These are phyloP conservation scores for Xylona heveae DNA, from an alignment of 495 filamentous ascomycete species.

Conservation along the genomic window DNA sequence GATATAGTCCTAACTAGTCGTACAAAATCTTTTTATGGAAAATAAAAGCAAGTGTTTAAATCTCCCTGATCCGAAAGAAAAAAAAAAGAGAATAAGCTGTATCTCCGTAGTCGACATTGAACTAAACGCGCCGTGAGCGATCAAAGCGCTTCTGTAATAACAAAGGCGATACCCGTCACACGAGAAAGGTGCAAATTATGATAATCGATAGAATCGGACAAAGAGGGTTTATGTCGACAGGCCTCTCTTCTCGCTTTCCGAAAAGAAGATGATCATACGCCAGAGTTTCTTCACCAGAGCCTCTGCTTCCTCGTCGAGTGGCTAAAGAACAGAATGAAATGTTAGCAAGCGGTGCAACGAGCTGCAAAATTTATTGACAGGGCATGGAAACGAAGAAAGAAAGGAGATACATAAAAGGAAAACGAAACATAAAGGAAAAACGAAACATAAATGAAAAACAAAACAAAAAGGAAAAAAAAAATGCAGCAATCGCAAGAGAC, in stretches of 20 bases:
- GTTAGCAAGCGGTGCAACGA: slow-evolving; percentile 14
- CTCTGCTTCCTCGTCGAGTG: slow-evolving; percentile 86
- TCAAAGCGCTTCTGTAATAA: too few species aligned
- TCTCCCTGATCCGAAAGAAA: too few species aligned
- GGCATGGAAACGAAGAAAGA: slow-evolving; percentile 5
- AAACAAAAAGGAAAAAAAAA: neutral
- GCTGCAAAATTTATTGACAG: slow-evolving; percentile 1
- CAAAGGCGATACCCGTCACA: too few species aligned
- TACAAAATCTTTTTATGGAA: too few species aligned
- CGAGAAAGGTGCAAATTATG: too few species aligned
- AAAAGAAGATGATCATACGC: slow-evolving; percentile 98
- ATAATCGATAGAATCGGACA: too few species aligned
- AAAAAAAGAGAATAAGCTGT: too few species aligned
- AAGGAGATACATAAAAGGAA: slow-evolving; percentile 1
- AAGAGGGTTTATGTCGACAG: slow-evolving; percentile 50
- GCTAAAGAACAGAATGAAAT: slow-evolving; percentile 23
- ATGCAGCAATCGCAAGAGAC: neutral
- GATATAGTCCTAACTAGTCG: too few species aligned
- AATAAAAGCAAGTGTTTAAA: too few species aligned
- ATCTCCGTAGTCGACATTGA: too few species aligned
- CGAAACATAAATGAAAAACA: neutral
- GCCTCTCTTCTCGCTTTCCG: slow-evolving; percentile 83
- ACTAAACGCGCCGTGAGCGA: too few species aligned
- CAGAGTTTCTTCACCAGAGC: slow-evolving; percentile 89
- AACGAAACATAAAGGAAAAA: slow-evolving; percentile 3